phyloP scores from a whole-genome alignment of 2,329 filamentous ascomycete species.

The Microsporum ferrugineum region DNA sequence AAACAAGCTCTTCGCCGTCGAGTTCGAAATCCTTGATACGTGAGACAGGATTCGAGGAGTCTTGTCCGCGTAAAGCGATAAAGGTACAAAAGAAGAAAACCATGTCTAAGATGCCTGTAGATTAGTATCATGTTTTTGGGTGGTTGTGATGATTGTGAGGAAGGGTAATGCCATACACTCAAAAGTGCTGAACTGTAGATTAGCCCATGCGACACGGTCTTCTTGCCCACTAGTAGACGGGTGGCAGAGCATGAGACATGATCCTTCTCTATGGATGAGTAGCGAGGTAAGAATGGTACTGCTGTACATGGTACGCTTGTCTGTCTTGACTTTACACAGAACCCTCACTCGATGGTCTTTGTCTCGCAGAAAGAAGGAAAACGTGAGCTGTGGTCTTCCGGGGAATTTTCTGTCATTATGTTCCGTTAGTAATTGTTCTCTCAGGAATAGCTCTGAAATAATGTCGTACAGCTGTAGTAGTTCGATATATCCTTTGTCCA shows the following conservation, averaged over 20 bases:
- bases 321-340: slow-evolving; percentile 37
- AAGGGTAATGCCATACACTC: slow-evolving; percentile 35
- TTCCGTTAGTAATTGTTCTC: slow-evolving; percentile 6
- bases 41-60: slow-evolving; percentile 31
- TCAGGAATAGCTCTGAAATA: not conserved
- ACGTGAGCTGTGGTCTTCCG: slow-evolving; percentile 32
- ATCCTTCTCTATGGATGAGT: slow-evolving; percentile 27
- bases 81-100: slow-evolving; percentile 48
- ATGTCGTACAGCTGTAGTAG: slow-evolving; percentile 29
- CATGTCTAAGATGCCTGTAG: slow-evolving; percentile 33
- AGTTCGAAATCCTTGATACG: slow-evolving; percentile 41
- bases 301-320: slow-evolving; percentile 33
- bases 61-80: slow-evolving; percentile 48
- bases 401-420: slow-evolving; percentile 35
- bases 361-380: slow-evolving; percentile 42
- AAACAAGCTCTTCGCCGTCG: slow-evolving; percentile 38
- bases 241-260: slow-evolving; percentile 32
- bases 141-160: not conserved
- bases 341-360: slow-evolving; percentile 44
- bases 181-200: slow-evolving; percentile 43
- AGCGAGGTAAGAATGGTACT: slow-evolving; percentile 42
- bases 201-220: slow-evolving; percentile 39
- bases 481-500: slow-evolving; percentile 29
- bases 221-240: slow-evolving; percentile 21
- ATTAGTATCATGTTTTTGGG: slow-evolving; percentile 4